A percentile compares a stretch with the other conserved stretches of the same genome.
Evolutionary conservation across 805 yeast species (phyloP).

Genomic region (Candida boleticola): DNA sequence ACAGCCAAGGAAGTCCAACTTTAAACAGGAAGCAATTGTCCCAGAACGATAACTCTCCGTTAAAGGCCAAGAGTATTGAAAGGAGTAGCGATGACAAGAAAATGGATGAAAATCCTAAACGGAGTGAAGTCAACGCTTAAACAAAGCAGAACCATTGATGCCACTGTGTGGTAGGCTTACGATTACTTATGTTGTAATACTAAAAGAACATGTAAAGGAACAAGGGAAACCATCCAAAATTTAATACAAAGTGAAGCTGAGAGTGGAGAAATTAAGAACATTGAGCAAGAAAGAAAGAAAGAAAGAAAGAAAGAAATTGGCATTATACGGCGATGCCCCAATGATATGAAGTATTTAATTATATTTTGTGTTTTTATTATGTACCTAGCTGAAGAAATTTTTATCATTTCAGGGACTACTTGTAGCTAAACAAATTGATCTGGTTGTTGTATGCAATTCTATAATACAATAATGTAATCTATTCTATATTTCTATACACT

Average conservation of each 20-base stretch:
- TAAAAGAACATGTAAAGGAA: too few relatives aligned
- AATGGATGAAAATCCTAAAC: slow-evolving; percentile 6
- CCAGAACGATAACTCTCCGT: slow-evolving; percentile 6
- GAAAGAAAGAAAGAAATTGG: too few relatives aligned
- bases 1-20: slow-evolving; percentile 40
- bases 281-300: too few relatives aligned
- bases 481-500: neutral
- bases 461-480: too few relatives aligned
- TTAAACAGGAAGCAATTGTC: slow-evolving; percentile 18
- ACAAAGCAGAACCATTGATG: neutral
- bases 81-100: slow-evolving; percentile 2
- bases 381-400: slow-evolving; percentile 2
- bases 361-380: neutral
- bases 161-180: neutral
- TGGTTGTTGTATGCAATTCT: too few relatives aligned
- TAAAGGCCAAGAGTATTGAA: slow-evolving; percentile 10
- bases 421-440: too few relatives aligned
- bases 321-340: too few relatives aligned
- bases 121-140: slow-evolving; percentile 6
- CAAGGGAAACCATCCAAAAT: too few relatives aligned
- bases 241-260: too few relatives aligned
- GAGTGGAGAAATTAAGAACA: too few relatives aligned
- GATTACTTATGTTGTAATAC: neutral
- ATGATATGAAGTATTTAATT: neutral
- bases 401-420: too few relatives aligned